phyloP scores from a whole-genome alignment of 768 basidiomycete species.

The Boletellus sp. region DNA sequence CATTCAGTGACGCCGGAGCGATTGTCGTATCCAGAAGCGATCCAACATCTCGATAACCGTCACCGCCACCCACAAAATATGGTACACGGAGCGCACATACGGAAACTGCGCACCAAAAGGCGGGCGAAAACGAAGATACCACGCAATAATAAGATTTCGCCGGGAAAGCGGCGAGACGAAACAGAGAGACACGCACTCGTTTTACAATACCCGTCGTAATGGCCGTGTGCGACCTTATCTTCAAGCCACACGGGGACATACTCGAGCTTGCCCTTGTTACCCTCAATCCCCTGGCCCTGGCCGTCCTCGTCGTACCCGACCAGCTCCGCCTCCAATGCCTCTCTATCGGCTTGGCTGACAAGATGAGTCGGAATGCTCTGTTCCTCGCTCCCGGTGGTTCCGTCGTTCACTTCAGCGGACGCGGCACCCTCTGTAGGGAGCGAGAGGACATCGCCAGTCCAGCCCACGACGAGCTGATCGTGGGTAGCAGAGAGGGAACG shows the following conservation, averaged over 20 bases:
- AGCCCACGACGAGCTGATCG: constrained; percentile 89
- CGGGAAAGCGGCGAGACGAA: not conserved
- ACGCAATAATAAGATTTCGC: constrained; percentile 8
- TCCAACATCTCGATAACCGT: not conserved
- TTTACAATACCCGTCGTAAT: constrained; percentile 98
- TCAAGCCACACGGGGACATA: constrained; percentile 92
- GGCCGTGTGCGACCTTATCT: constrained; percentile 84
- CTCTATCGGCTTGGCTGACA: constrained; percentile 60
- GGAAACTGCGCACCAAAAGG: constrained; percentile 7
- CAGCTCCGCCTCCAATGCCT: constrained; percentile 63
- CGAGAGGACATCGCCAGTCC: constrained; percentile 85
- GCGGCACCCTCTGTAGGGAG: constrained; percentile 30
- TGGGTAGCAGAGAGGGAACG: constrained; percentile 77
- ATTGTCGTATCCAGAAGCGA: constrained; percentile 4
- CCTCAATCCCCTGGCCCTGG: constrained; percentile 45
- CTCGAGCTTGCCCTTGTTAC: constrained; percentile 49
- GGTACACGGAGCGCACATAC: constrained; percentile 6
- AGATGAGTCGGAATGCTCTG: constrained; percentile 44
- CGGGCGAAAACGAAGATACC: not conserved
- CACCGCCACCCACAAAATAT: constrained; percentile 5
- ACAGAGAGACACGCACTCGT: constrained; percentile 59
- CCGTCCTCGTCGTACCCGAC: constrained; percentile 44
- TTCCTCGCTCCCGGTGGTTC: constrained; percentile 16
- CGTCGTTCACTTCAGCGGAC: constrained; percentile 25
- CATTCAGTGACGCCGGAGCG: not conserved